phyloP scores from a whole-genome alignment of 129 eudicot genomes.

The Sambucus nigra region DNA sequence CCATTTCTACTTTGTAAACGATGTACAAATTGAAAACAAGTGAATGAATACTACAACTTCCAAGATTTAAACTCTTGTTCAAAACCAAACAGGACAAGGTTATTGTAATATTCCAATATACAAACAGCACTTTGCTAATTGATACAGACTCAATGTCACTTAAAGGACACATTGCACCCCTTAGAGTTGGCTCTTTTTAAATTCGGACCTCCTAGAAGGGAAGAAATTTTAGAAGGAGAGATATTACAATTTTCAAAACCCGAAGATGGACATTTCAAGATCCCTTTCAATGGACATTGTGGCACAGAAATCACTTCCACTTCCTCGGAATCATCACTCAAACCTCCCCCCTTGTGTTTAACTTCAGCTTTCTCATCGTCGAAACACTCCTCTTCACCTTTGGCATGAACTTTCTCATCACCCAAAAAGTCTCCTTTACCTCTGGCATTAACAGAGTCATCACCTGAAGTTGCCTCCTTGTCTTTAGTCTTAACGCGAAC shows the following conservation, averaged over 20 bases:
- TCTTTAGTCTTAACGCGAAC: neutral
- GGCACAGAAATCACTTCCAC: neutral
- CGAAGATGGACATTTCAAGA: constrained; percentile 32
- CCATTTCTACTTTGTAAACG: too few species aligned
- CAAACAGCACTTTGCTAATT: too few species aligned
- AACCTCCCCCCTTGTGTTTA: neutral
- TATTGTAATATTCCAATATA: too few species aligned
- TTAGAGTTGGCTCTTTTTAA: constrained; percentile 40
- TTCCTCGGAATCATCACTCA: neutral
- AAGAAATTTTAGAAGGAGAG: constrained; percentile 7
- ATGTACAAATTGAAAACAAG: too few species aligned
- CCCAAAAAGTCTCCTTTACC: neutral
- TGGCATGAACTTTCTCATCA: neutral
- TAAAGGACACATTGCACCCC: constrained; percentile 35
- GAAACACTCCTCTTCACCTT: constrained; percentile 7
- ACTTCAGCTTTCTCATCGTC: neutral
- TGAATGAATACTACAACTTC: too few species aligned
- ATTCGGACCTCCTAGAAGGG: constrained; percentile 1
- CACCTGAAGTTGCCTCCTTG: neutral
- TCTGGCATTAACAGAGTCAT: neutral
- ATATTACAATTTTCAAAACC: neutral
- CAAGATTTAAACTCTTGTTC: too few species aligned
- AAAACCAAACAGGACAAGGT: too few species aligned
- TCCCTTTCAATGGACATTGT: constrained; percentile 32
- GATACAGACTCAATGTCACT: constrained; percentile 2